phyloP scores from a whole-genome alignment of 805 yeast species.

The Candida coleopterorum region DNA sequence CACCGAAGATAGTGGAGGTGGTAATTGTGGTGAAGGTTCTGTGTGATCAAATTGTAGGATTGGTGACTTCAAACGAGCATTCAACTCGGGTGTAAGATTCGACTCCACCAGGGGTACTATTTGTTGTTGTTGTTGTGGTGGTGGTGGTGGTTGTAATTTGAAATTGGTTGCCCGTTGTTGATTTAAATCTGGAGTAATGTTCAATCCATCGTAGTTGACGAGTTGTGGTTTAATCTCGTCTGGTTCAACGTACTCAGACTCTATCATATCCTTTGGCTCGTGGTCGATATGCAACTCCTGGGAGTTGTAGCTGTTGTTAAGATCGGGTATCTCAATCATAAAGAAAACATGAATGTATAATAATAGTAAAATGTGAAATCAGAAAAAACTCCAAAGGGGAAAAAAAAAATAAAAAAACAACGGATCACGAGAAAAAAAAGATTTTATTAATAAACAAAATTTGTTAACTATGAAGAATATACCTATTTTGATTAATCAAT shows the following conservation, averaged over 20 bases:
- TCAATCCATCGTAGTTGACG: constrained; percentile 4
- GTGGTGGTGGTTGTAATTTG: constrained; percentile 15
- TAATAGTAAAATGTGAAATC: background rate
- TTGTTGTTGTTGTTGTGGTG: no score
- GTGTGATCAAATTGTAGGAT: constrained; percentile 14
- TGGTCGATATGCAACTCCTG: constrained; percentile 3
- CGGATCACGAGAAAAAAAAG: constrained; percentile 2
- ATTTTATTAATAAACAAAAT: no score
- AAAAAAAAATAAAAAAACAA: background rate
- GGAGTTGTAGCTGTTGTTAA: constrained; percentile 10
- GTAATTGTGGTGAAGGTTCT: constrained; percentile 34
- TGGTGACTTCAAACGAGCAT: no score
- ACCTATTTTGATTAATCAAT: constrained; percentile 32
- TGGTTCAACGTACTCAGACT: background rate
- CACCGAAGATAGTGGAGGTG: constrained; percentile 21
- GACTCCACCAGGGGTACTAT: no score
- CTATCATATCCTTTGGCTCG: constrained; percentile 6
- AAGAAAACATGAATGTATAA: no score
- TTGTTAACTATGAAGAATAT: constrained; percentile 16
- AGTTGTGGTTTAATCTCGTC: constrained; percentile 1
- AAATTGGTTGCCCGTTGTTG: constrained; percentile 12
- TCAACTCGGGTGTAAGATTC: no score
- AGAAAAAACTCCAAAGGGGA: no score
- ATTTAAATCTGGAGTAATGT: constrained; percentile 3
- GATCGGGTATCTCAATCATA: constrained; percentile 44